phyloP scores from a whole-genome alignment of 2,329 filamentous ascomycete species.

The Sordariomycetes sp. region DNA sequence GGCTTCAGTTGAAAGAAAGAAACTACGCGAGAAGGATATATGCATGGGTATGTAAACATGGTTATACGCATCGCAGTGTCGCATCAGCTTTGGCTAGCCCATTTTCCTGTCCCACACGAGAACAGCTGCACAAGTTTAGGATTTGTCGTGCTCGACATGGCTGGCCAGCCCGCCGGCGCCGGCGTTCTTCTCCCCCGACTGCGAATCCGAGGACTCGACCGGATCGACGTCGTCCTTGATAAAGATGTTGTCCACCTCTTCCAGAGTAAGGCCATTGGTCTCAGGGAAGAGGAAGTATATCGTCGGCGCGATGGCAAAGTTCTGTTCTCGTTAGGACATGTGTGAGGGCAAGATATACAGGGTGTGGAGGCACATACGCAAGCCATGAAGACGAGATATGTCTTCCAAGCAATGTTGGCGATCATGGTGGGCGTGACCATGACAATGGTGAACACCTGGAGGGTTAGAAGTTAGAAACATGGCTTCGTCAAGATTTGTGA shows the following conservation, averaged over 20 bases:
- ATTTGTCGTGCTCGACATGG: too few species aligned
- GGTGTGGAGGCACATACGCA: conserved; percentile 17
- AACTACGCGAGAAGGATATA: too few species aligned
- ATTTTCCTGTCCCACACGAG: too few species aligned
- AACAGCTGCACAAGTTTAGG: too few species aligned
- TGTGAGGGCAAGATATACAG: conserved; percentile 25
- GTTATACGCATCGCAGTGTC: too few species aligned
- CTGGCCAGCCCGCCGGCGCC: background rate
- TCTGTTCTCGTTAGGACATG: conserved; percentile 12
- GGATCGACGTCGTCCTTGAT: conserved; percentile 36
- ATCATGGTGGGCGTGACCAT: conserved; percentile 77
- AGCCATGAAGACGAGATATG: conserved; percentile 45
- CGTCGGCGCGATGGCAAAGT: background rate
- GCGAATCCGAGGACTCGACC: background rate
- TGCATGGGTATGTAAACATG: too few species aligned
- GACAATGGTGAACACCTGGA: conserved; percentile 63
- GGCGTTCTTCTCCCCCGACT: background rate
- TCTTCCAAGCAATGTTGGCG: conserved; percentile 35
- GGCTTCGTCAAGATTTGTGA: background rate
- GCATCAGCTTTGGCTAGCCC: too few species aligned
- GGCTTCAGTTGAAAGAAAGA: too few species aligned
- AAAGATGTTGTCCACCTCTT: conserved; percentile 46
- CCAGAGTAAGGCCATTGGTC: conserved; percentile 37
- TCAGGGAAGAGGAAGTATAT: conserved; percentile 34
- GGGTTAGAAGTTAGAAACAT: background rate